Conservation (phyloP, 257 asterid genomes). For the Cruciata laevipes region DNA sequence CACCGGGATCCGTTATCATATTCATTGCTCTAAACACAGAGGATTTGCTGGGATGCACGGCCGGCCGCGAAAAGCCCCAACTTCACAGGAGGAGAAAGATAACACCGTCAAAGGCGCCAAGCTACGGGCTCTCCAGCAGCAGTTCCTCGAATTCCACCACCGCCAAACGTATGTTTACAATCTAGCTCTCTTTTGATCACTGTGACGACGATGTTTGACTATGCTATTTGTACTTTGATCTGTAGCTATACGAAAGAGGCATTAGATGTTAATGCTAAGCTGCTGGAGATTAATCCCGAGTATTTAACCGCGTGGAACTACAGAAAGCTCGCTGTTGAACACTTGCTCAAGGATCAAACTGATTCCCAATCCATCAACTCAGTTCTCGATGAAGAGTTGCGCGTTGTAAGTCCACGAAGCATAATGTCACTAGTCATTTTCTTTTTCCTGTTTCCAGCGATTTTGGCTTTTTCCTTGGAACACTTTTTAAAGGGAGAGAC, state of each 20-base stretch:
- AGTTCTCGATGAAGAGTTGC: constrained; percentile 65
- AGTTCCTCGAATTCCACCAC: constrained; percentile 69
- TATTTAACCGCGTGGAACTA: constrained; percentile 87
- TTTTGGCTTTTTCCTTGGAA: neutral
- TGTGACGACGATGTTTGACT: neutral
- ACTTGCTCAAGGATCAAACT: constrained; percentile 28
- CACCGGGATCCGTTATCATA: neutral
- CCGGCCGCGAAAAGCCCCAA: constrained; percentile 57
- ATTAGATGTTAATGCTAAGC: constrained; percentile 54
- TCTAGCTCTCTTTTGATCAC: neutral
- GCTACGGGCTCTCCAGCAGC: constrained; percentile 73
- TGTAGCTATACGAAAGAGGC: constrained; percentile 83
- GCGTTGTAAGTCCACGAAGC: constrained; percentile 45
- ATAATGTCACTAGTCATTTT: neutral
- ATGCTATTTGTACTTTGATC: neutral
- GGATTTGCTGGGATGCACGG: constrained; percentile 57
- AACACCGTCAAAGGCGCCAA: constrained; percentile 54
- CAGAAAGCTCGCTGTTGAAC: constrained; percentile 71
- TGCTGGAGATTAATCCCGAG: constrained; percentile 80
- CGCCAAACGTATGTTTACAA: constrained; percentile 38
- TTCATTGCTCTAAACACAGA: neutral
- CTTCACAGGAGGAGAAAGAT: constrained; percentile 51
- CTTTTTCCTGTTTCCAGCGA: neutral
- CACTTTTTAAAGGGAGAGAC: neutral
- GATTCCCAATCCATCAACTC: constrained; percentile 38